Percentiles rank a stretch among this genome's conserved stretches.
Conservation (phyloP, 345 rosid species). For the Gossypium australe region DNA sequence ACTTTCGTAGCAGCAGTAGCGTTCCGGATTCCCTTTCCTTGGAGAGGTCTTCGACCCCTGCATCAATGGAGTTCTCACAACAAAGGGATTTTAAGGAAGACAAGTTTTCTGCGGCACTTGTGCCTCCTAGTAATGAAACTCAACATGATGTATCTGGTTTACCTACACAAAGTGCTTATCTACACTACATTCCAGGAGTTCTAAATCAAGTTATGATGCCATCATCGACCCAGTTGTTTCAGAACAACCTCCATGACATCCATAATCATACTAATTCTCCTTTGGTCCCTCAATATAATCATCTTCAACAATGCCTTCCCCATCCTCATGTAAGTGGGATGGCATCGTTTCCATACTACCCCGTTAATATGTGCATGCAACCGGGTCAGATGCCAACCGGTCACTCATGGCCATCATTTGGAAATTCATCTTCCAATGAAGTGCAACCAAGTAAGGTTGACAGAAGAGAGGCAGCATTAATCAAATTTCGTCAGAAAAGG, state of each 20-base stretch:
- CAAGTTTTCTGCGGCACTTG: conserved; percentile 26
- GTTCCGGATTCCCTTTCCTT: conserved; percentile 47
- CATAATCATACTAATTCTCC: conserved; percentile 41
- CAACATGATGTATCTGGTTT: conserved; percentile 46
- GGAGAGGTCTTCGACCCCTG: conserved; percentile 60
- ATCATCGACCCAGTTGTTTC: conserved; percentile 53
- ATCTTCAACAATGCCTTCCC: conserved; percentile 52
- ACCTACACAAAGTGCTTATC: conserved; percentile 46
- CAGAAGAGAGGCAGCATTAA: conserved; percentile 86
- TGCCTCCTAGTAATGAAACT: conserved; percentile 40
- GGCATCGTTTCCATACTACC: conserved; percentile 70
- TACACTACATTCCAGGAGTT: conserved; percentile 69
- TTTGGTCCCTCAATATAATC: conserved; percentile 64
- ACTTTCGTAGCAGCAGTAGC: conserved; percentile 47
- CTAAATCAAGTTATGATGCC: conserved; percentile 70
- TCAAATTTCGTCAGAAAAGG: conserved; percentile 89
- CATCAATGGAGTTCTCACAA: conserved; percentile 43
- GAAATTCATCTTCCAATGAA: conserved; percentile 49
- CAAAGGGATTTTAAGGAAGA: conserved; percentile 41
- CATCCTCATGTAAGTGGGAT: conserved; percentile 58
- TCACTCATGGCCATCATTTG: conserved; percentile 62
- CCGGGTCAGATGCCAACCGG: conserved; percentile 54
- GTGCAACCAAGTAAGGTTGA: conserved; percentile 56
- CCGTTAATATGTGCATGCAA: conserved; percentile 54
- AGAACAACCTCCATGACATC: conserved; percentile 45